Base-by-base conservation (phyloP, 75 land plant species). In the Picea glauca region DNA sequence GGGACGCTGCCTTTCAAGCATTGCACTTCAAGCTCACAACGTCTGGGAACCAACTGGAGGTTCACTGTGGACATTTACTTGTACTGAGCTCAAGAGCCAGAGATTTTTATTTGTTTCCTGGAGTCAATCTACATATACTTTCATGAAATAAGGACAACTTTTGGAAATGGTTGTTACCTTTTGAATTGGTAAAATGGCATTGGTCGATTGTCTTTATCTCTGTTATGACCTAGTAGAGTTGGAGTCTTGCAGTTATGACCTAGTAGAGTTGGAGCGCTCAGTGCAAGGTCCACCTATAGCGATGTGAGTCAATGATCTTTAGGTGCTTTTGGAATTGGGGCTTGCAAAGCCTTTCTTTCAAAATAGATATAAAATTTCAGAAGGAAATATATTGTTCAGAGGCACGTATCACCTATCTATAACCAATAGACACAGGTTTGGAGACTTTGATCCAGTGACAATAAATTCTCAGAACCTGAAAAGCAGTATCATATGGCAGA, bases 401-500 rank as follows among this genome's bases (percentile, higher is more conserved):
- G 38, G 50, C 50, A 20, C 50, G 43, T 38, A 68, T 40, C 11
- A 40, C 23, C n/a, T 18, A 20, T 40, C 33, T 1, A 40, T 70
- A 70, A 23, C 56, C 43, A 67, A 6, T 70, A 32, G n/a, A 18
- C n/a, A 40, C 20, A 70, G 73, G 23, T 70, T 11, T 70, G 50
- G 73, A 40, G 50, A 43, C 23, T n/a, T 43, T 9, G 74, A 8
- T 70, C 20, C 35, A 15, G 46, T 70, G 50, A 70, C 18, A 33
- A 40, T 18, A 18, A 68, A 20, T 1, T 68, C 20, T 33, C 20
- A 11, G 73, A 38, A 35, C 3, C 74, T 35, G 18, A 17, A 43
- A 40, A 70, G 12, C 74, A 43, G 40, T 70, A 70, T 3, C 20
- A 20, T 40, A 91, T 91, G 93, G 88, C 88, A 56, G 92, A 91